phyloP scores from a whole-genome alignment of 23 red algal species.

The Gracilaria domingensis region DNA sequence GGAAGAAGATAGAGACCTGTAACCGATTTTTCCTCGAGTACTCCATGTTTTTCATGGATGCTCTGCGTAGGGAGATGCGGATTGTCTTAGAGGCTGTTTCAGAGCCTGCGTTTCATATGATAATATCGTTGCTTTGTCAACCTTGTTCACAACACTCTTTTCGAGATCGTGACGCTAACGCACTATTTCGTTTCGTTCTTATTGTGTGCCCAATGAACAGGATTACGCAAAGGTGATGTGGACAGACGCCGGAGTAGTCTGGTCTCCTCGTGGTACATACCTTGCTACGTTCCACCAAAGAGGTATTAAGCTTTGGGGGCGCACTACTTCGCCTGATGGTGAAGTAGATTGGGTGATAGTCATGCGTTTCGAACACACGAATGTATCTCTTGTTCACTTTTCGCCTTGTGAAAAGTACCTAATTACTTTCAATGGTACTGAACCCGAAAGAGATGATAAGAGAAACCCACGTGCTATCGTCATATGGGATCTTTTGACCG shows the following conservation, averaged over 20 bases:
- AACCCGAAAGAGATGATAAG: constrained; percentile 89
- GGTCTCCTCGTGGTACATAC: constrained; percentile 95
- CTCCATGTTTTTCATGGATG: neutral
- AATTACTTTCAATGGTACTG: constrained; percentile 89
- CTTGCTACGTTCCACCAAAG: constrained; percentile 92
- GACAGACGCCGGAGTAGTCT: constrained; percentile 85
- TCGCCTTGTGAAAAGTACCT: constrained; percentile 95
- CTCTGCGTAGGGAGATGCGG: constrained; percentile 1
- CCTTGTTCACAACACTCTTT: neutral
- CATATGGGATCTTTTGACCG: constrained; percentile 83
- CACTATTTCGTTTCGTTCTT: neutral
- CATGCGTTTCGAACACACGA: constrained; percentile 90
- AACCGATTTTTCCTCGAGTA: neutral
- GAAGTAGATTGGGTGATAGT: constrained; percentile 83
- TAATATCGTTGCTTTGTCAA: neutral
- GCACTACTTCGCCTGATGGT: constrained; percentile 29
- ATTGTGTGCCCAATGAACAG: neutral
- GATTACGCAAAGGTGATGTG: constrained; percentile 82
- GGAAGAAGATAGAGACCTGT: constrained; percentile 13
- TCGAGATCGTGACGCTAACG: neutral
- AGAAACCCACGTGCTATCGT: constrained; percentile 77
- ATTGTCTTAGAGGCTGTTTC: constrained; percentile 49
- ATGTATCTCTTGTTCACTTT: constrained; percentile 83
- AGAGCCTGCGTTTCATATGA: constrained; percentile 3
- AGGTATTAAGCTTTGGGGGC: constrained; percentile 96